Percentiles rank a stretch among this genome's conserved stretches.
These are phyloP conservation scores for Linnemannia elongata DNA, from an alignment of 192 early-diverging fungal genomes.

Conservation along the genomic window DNA sequence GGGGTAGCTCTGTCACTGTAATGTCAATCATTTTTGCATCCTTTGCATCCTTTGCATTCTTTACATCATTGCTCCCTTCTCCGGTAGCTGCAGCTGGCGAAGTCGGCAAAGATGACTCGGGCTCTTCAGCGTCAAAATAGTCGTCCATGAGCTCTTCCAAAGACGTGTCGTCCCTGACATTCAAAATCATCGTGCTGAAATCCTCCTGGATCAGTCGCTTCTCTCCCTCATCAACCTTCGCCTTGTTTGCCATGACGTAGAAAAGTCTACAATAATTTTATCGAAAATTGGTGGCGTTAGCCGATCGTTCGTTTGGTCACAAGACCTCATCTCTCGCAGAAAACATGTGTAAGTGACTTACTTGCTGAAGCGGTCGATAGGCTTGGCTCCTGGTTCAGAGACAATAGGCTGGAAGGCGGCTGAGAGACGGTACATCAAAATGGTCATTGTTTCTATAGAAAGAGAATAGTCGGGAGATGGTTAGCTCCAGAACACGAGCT, in stretches of 20 bases:
- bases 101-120: background rate
- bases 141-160: conserved; percentile 72
- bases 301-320: background rate
- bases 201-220: conserved; percentile 58
- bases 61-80: background rate
- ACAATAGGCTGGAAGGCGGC: conserved; percentile 66
- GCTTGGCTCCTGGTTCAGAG: conserved; percentile 19
- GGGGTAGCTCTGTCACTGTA: conserved; percentile 68
- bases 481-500: background rate
- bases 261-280: conserved; percentile 54
- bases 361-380: conserved; percentile 50
- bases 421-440: conserved; percentile 72
- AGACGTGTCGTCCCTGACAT: conserved; percentile 59
- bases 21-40: conserved; percentile 58
- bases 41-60: conserved; percentile 10
- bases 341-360: background rate
- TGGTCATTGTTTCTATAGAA: conserved; percentile 76
- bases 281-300: background rate
- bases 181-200: conserved; percentile 64
- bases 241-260: conserved; percentile 64
- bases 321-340: no score
- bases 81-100: background rate
- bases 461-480: background rate
- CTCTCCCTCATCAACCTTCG: conserved; percentile 56
- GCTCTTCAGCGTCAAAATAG: conserved; percentile 62